Conservation (phyloP, 345 rosid species). For the Fremontodendron californicum region DNA sequence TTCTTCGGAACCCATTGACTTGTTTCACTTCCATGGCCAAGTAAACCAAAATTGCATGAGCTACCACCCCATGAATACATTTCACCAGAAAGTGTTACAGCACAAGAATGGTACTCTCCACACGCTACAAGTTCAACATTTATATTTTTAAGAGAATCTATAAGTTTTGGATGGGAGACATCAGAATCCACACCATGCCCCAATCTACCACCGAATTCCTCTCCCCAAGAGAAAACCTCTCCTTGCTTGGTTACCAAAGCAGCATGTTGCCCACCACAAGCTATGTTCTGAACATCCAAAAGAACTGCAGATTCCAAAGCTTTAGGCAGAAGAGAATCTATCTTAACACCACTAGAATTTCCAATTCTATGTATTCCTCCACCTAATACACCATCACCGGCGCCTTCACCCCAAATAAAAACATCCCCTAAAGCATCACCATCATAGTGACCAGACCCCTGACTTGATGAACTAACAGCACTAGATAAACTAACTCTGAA, state of each 20-base stretch:
- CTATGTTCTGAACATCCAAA: slow-evolving; percentile 74
- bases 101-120: slow-evolving; percentile 78
- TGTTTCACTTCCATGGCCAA: slow-evolving; percentile 63
- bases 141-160: slow-evolving; percentile 56
- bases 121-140: slow-evolving; percentile 68
- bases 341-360: slow-evolving; percentile 40
- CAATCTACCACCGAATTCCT: slow-evolving; percentile 69
- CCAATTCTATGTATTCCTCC: slow-evolving; percentile 54
- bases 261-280: slow-evolving; percentile 74
- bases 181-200: slow-evolving; percentile 81
- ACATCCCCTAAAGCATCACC: slow-evolving; percentile 78
- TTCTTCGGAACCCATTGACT: slow-evolving; percentile 71
- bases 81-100: slow-evolving; percentile 73
- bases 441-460: slow-evolving; percentile 81
- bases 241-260: slow-evolving; percentile 75
- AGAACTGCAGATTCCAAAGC: slow-evolving; percentile 67
- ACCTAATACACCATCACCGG: slow-evolving; percentile 67
- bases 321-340: slow-evolving; percentile 69
- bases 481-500: slow-evolving; percentile 78
- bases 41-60: slow-evolving; percentile 52
- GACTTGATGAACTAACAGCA: slow-evolving; percentile 81
- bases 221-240: slow-evolving; percentile 77
- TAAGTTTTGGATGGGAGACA: slow-evolving; percentile 64
- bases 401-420: slow-evolving; percentile 79
- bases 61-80: slow-evolving; percentile 74